These are phyloP conservation scores for Aspergillus funiculosus DNA, from an alignment of 495 filamentous ascomycete genomes.

Conservation along the genomic window DNA sequence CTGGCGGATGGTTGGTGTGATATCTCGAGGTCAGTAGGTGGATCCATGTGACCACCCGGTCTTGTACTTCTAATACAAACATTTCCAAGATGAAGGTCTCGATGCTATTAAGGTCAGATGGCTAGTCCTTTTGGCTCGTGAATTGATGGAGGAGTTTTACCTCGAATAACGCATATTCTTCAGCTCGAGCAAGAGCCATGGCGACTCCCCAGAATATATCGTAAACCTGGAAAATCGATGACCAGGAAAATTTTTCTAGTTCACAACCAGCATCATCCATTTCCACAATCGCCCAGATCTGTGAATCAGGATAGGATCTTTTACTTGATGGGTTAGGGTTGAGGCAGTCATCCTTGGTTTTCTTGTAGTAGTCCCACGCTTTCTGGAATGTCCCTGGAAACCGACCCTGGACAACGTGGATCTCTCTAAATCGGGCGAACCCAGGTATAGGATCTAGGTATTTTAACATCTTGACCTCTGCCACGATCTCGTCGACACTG, in stretches of 20 bases:
- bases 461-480: slow-evolving; percentile 70
- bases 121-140: neutral
- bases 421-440: slow-evolving; percentile 84
- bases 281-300: slow-evolving; percentile 77
- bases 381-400: slow-evolving; percentile 56
- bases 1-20: slow-evolving; percentile 27
- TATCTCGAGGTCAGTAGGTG: slow-evolving; percentile 30
- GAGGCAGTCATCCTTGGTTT: slow-evolving; percentile 52
- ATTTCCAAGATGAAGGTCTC: slow-evolving; percentile 85
- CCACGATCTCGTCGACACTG: slow-evolving; percentile 48
- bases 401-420: slow-evolving; percentile 65
- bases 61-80: slow-evolving; percentile 60
- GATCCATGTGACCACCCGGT: slow-evolving; percentile 30
- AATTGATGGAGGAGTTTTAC: slow-evolving; percentile 27
- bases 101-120: slow-evolving; percentile 47
- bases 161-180: slow-evolving; percentile 69
- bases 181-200: slow-evolving; percentile 69
- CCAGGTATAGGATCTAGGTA: slow-evolving; percentile 73
- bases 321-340: slow-evolving; percentile 61
- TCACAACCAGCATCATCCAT: slow-evolving; percentile 81
- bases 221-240: slow-evolving; percentile 59
- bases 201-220: slow-evolving; percentile 82
- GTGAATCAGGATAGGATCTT: slow-evolving; percentile 54
- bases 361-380: slow-evolving; percentile 60
- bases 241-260: slow-evolving; percentile 56